Evolutionary conservation across 306 rosid genomes (phyloP).

Genomic region (Cucurbita pepo): DNA sequence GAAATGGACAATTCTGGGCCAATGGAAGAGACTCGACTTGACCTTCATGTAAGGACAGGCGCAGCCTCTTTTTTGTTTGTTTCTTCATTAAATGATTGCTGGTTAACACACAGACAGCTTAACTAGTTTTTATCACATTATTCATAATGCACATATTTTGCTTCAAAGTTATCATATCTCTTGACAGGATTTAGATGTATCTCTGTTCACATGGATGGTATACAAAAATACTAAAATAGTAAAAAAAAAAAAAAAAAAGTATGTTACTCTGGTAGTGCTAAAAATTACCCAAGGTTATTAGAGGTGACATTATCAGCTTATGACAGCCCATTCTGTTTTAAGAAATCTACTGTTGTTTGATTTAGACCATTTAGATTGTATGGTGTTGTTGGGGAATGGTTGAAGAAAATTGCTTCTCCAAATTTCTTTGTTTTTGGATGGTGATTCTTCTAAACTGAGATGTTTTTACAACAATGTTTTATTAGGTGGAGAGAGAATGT

Average conservation of each 20-base stretch:
- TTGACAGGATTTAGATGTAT: neutral
- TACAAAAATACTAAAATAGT: too few relatives aligned
- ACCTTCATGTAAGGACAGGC: neutral
- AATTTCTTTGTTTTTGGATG: neutral
- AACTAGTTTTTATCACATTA: neutral
- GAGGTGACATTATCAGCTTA: neutral
- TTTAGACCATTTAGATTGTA: neutral
- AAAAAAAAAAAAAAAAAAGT: neutral
- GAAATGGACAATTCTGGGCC: neutral
- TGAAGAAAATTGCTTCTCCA: neutral
- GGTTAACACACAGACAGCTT: neutral
- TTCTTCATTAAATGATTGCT: neutral
- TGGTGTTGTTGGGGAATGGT: neutral
- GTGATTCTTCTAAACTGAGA: neutral
- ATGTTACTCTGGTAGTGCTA: neutral
- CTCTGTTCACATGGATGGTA: too few relatives aligned
- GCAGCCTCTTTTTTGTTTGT: conserved; percentile 6
- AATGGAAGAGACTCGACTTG: neutral
- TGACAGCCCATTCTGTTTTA: neutral
- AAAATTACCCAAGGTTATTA: neutral
- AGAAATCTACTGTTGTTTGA: neutral
- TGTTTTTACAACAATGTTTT: neutral
- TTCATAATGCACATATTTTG: neutral
- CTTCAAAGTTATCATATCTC: neutral
- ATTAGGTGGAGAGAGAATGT: neutral